Conservation (phyloP, 1,284 basidiomycete genomes). For the Rhizoctonia solani region DNA sequence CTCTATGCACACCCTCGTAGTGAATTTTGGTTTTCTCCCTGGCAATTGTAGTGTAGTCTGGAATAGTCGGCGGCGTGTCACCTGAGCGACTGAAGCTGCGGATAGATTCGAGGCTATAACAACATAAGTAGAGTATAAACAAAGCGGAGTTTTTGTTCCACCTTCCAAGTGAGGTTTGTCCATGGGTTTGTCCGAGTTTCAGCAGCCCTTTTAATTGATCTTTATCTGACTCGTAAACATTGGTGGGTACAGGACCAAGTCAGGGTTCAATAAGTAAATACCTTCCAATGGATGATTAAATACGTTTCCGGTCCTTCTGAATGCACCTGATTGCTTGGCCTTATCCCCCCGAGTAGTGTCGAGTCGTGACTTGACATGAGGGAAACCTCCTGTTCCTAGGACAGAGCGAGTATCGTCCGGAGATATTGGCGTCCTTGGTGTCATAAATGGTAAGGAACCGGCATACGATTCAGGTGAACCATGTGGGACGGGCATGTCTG, state of each 20-base stretch:
- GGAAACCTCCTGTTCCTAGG: too few species aligned
- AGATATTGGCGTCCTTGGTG: constrained; percentile 24
- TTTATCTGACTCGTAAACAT: too few species aligned
- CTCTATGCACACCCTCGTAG: neutral
- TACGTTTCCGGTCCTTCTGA: neutral
- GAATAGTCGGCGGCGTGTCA: neutral
- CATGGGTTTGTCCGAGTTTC: neutral
- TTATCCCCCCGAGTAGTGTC: neutral
- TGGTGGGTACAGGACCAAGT: too few species aligned
- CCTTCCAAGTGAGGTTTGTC: constrained; percentile 8
- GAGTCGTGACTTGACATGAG: neutral
- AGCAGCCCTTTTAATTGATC: constrained; percentile 4
- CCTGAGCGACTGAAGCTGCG: constrained; percentile 3
- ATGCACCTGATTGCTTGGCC: neutral
- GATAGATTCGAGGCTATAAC: constrained; percentile 8
- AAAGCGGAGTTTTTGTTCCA: neutral
- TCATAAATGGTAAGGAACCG: constrained; percentile 2
- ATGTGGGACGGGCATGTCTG: neutral
- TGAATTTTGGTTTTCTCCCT: neutral
- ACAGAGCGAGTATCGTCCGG: too few species aligned
- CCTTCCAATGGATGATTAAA: constrained; percentile 7
- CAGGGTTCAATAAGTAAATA: too few species aligned
- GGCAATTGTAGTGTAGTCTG: neutral
- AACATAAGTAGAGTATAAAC: neutral
- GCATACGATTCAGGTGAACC: neutral